These are phyloP conservation scores for Xylariaceae sp. DNA, from an alignment of 2,329 filamentous ascomycete genomes.

Conservation along the genomic window DNA sequence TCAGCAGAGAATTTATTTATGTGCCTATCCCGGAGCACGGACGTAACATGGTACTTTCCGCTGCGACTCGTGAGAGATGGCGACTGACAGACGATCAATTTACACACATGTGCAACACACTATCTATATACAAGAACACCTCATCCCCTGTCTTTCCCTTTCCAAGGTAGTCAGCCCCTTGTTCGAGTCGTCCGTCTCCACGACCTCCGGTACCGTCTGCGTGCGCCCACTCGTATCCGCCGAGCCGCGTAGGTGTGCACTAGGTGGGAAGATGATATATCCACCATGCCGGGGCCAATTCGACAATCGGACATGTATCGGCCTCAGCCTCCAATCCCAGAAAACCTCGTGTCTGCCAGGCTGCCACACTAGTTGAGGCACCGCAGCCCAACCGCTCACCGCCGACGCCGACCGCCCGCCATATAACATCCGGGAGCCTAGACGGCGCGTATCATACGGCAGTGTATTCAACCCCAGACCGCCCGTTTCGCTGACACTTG, in stretches of 20 bases:
- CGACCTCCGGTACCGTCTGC: neutral
- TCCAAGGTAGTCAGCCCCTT: neutral
- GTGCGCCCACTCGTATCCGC: neutral
- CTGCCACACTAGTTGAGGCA: neutral
- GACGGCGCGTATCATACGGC: neutral
- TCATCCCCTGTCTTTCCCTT: neutral
- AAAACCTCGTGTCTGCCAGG: neutral
- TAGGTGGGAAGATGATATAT: neutral
- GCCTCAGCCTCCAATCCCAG: neutral
- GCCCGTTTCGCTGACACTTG: neutral
- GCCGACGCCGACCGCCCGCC: neutral
- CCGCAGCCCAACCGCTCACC: neutral
- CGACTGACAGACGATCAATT: too few relatives aligned
- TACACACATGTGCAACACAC: too few relatives aligned
- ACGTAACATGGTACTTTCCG: too few relatives aligned
- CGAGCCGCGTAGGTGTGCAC: neutral
- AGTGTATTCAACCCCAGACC: neutral
- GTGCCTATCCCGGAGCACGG: too few relatives aligned
- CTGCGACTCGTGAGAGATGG: too few relatives aligned
- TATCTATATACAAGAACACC: too few relatives aligned
- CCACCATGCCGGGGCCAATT: neutral
- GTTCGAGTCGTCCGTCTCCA: neutral
- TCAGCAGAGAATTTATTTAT: too few relatives aligned
- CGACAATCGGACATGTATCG: neutral
- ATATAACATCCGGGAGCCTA: neutral